phyloP scores from a whole-genome alignment of 2,329 filamentous ascomycete species.

The Boeremia lycopersici region DNA sequence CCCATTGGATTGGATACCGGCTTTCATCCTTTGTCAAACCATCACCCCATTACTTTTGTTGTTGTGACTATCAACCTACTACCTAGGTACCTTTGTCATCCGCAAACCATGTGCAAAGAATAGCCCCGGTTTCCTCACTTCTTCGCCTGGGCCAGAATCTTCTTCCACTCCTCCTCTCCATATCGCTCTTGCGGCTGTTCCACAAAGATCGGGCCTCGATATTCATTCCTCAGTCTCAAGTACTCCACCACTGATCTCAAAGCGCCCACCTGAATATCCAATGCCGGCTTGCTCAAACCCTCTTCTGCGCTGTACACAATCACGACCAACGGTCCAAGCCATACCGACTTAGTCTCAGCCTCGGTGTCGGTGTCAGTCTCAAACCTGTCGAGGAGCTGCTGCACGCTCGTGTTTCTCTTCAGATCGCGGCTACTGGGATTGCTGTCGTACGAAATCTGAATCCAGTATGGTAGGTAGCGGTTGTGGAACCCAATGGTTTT shows the following conservation, averaged over 20 bases:
- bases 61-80: no score
- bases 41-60: no score
- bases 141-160: not conserved
- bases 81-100: no score
- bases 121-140: no score
- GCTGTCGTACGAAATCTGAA: slow-evolving; percentile 21
- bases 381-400: not conserved
- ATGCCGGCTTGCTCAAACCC: slow-evolving; percentile 15
- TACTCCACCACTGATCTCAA: slow-evolving; percentile 16
- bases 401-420: not conserved
- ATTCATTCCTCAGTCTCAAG: slow-evolving; percentile 17
- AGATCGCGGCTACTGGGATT: slow-evolving; percentile 6
- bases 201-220: slow-evolving; percentile 19
- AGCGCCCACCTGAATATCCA: slow-evolving; percentile 15
- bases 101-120: no score
- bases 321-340: slow-evolving; percentile 16
- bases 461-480: slow-evolving; percentile 12
- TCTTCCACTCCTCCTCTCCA: slow-evolving; percentile 5
- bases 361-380: no score
- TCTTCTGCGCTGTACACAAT: slow-evolving; percentile 14
- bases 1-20: no score
- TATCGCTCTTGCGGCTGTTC: slow-evolving; percentile 23
- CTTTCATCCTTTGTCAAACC: no score
- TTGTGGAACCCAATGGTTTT: slow-evolving; percentile 21
- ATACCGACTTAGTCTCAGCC: not conserved